Evolutionary conservation across 129 eudicot species (phyloP).

Genomic region (Oenanthe sinensis): DNA sequence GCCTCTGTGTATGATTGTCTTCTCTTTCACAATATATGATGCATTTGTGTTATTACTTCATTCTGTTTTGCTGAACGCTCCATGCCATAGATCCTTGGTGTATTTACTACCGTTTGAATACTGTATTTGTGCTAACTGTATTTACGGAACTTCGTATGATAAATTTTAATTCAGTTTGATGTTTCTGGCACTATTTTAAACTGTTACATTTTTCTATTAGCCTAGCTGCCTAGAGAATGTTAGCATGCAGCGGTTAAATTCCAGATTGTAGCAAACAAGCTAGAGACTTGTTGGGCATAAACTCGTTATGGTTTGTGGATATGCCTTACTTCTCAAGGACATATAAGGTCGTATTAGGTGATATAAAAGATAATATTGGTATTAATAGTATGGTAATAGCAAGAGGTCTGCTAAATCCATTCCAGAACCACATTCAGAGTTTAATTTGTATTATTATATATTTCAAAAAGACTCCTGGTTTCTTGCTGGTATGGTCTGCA

Average conservation of each 20-base stretch:
- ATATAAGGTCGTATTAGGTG: background rate
- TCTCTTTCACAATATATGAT: background rate
- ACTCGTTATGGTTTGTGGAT: background rate
- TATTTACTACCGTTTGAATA: background rate
- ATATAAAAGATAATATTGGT: too few relatives aligned
- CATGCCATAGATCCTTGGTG: background rate
- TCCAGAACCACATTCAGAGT: too few relatives aligned
- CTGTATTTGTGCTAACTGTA: background rate
- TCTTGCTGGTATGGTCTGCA: too few relatives aligned
- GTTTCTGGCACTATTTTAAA: background rate
- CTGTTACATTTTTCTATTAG: background rate
- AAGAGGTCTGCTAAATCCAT: too few relatives aligned
- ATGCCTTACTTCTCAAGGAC: background rate
- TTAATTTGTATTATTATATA: too few relatives aligned
- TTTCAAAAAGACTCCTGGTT: too few relatives aligned
- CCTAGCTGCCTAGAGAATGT: background rate
- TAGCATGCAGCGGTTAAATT: too few relatives aligned
- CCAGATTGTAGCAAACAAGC: background rate
- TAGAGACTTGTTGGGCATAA: background rate
- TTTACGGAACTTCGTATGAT: background rate
- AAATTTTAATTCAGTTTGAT: background rate
- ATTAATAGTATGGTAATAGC: too few relatives aligned
- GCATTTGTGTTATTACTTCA: background rate
- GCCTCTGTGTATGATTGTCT: conserved; percentile 57
- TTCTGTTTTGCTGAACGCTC: background rate